These are phyloP conservation scores for Colletotrichum cereale DNA, from an alignment of 2,329 filamentous ascomycete genomes.

Conservation along the genomic window DNA sequence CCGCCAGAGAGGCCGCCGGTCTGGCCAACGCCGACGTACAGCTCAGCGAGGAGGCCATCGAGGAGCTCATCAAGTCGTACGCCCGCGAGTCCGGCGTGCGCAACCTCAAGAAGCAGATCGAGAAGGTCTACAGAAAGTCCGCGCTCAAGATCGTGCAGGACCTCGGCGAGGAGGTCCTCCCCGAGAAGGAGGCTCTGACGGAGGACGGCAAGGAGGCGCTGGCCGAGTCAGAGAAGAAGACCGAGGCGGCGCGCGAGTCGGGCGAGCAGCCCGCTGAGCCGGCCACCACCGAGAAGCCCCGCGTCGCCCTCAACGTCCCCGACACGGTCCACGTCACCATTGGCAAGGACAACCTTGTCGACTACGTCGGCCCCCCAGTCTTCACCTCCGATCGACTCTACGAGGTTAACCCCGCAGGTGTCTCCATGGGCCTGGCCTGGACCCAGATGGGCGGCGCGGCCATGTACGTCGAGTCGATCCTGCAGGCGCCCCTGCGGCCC, in stretches of 20 bases:
- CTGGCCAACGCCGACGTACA: conserved; percentile 91
- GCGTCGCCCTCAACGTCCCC: conserved; percentile 84
- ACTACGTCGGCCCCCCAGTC: conserved; percentile 95
- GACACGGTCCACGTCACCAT: conserved; percentile 89
- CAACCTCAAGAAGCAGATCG: conserved; percentile 99
- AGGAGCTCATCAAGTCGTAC: conserved; percentile 98
- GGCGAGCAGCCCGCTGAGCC: conserved; percentile 46
- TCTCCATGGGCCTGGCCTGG: conserved; percentile 98
- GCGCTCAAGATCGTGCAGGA: conserved; percentile 98
- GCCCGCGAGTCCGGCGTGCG: conserved; percentile 97
- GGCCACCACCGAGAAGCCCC: conserved; percentile 68
- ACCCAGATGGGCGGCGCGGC: conserved; percentile 97
- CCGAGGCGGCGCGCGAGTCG: conserved; percentile 67
- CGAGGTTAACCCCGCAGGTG: conserved; percentile 91
- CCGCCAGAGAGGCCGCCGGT: conserved; percentile 93
- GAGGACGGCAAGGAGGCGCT: conserved; percentile 86
- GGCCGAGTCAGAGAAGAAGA: conserved; percentile 77
- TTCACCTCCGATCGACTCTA: conserved; percentile 97
- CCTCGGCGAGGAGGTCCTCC: conserved; percentile 84
- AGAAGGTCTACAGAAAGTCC: conserved; percentile 98
- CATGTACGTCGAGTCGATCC: conserved; percentile 96
- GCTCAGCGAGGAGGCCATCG: conserved; percentile 88
- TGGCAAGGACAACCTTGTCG: conserved; percentile 89
- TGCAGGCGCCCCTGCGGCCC: conserved; percentile 83
- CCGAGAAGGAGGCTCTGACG: conserved; percentile 85